Evolutionary conservation across 345 rosid species (phyloP), one percentile per base, ranked within the genome.

Genomic region (Trapa bicornis): DNA sequence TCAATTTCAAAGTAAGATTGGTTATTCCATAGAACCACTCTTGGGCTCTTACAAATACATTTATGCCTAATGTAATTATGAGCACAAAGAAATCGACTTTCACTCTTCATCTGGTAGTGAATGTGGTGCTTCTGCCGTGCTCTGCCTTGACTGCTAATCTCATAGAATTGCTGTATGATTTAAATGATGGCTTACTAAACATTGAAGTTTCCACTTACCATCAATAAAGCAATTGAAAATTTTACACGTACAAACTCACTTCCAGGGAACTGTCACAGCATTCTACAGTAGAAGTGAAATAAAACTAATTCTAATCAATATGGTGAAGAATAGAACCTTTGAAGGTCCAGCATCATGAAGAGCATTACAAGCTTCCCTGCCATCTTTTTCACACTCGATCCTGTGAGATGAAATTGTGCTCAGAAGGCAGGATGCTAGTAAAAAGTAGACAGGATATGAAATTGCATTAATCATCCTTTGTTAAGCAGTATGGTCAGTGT

Each of bases 311-410:
- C 61, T 57, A 57, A 22, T 13, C 61, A 57, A 54, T 33, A 54
- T 0, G 17, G 33, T 3, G 33, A 54, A 54, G n/a, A 22, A 53
- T 52, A 37, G 61, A 70, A 91, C 99, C 93, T 94, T 94, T 57
- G 95, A 78, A 72, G 97, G 97, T 53, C 99, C 99, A 73, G 91
- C 91, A 74, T 87, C 87, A 76, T 94, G 99, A 83, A 94, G 92
- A 75, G 74, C 77, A 62, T 85, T 87, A 74, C 99, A 94, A 74
- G 96, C 99, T 81, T 86, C 87, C 71, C 83, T 81, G 32, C 97
- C 97, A 80, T 94, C 96, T 65, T 70, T 76, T 79, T 94, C 97
- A 54, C 89, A 78, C 61, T 56, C 75, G 74, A 94, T 91, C 83
- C 99, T 94, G 82, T 69, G 64, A 35, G 64, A 73, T 41, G 13